A percentile compares a stretch with the other conserved stretches of the same genome.
phyloP scores from a whole-genome alignment of 768 basidiomycete genomes.

The Sarcomyxa edulis region DNA sequence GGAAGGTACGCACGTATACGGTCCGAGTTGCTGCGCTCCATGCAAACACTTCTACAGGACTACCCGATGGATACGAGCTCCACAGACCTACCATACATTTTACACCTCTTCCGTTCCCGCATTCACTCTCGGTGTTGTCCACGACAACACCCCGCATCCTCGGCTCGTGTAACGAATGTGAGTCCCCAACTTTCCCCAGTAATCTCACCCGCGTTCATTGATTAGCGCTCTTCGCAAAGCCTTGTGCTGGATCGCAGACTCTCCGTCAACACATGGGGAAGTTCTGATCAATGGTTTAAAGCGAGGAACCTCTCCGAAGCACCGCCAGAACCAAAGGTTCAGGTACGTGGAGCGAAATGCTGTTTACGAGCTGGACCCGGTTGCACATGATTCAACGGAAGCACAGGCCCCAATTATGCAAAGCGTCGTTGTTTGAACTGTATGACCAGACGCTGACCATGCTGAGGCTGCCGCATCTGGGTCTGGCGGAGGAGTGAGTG shows the following conservation, averaged over 20 bases:
- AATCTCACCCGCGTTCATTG: not conserved
- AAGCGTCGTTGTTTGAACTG: conserved; percentile 47
- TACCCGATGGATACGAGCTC: conserved; percentile 44
- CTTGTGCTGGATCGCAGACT: conserved; percentile 63
- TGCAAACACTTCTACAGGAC: conserved; percentile 22
- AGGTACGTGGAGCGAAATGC: conserved; percentile 37
- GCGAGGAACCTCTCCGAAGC: conserved; percentile 71
- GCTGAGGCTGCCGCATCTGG: conserved; percentile 11
- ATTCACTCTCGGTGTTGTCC: conserved; percentile 39
- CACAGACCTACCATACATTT: conserved; percentile 51
- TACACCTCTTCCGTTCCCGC: conserved; percentile 53
- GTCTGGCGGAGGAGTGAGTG: conserved; percentile 15
- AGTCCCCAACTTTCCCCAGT: conserved; percentile 8
- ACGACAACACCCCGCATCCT: conserved; percentile 17
- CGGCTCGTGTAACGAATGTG: conserved; percentile 70
- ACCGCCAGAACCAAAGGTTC: conserved; percentile 55
- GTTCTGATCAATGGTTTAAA: conserved; percentile 76
- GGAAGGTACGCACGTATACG: conserved; percentile 29
- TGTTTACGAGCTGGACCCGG: not conserved
- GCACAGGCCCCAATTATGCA: conserved; percentile 46
- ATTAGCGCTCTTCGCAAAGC: conserved; percentile 32
- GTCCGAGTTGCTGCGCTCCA: not conserved
- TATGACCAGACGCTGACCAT: conserved; percentile 22
- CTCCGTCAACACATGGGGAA: conserved; percentile 40
- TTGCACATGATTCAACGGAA: not conserved